Evolutionary conservation across 257 asterid species (phyloP).

Genomic region (Solanum habrochaites): DNA sequence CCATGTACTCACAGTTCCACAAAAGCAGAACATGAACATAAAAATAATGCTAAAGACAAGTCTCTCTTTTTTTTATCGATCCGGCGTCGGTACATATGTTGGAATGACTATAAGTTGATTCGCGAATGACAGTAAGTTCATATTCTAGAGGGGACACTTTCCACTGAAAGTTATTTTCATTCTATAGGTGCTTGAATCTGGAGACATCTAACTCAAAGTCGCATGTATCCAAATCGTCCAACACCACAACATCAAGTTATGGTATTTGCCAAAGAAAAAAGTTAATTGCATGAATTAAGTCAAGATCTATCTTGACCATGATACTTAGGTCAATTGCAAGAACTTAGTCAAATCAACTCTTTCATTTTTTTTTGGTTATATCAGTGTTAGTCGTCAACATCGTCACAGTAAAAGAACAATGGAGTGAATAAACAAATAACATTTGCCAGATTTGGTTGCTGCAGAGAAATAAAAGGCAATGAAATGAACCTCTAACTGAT

Average conservation of each 20-base stretch:
- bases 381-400: neutral
- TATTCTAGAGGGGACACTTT: neutral
- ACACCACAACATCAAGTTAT: neutral
- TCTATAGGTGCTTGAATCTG: fast-evolving
- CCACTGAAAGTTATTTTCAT: too few species aligned
- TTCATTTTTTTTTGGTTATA: too few species aligned
- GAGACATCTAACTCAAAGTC: neutral
- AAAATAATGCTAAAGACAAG: neutral
- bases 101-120: neutral
- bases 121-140: neutral
- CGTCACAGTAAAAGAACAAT: neutral
- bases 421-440: too few species aligned
- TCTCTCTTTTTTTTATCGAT: neutral
- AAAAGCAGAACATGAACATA: neutral
- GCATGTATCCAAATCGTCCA: too few species aligned
- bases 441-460: too few species aligned
- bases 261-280: neutral
- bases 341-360: neutral
- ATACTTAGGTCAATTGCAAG: neutral
- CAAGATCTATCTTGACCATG: neutral
- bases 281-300: neutral
- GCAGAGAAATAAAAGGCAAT: too few species aligned
- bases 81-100: fast-evolving
- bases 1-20: neutral
- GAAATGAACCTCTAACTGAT: too few species aligned